Percentiles rank a stretch among this genome's conserved stretches.
These are phyloP conservation scores for Trichoderma afroharzianum DNA, from an alignment of 2,329 filamentous ascomycete genomes.

Conservation along the genomic window DNA sequence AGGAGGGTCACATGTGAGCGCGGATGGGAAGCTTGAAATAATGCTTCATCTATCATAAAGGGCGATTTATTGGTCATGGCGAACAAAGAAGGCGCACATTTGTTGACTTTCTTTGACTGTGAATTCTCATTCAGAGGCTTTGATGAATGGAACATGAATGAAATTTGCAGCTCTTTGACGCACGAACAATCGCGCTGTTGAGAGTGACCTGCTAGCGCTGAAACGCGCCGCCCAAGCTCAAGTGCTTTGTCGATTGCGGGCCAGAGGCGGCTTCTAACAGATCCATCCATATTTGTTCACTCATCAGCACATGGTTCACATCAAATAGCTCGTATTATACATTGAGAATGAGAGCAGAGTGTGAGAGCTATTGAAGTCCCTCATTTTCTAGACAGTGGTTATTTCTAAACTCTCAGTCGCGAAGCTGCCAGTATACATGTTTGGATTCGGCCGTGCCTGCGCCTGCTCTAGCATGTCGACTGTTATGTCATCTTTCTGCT, in stretches of 20 bases:
- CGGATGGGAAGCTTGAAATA: neutral
- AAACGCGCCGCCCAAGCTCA: neutral
- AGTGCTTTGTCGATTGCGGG: neutral
- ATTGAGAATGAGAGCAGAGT: neutral
- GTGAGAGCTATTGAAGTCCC: neutral
- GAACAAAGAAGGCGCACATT: neutral
- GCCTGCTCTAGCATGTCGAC: conserved; percentile 19
- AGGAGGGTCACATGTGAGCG: neutral
- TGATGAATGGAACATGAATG: neutral
- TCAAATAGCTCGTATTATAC: neutral
- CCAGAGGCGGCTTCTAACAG: neutral
- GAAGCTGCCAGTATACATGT: conserved; percentile 24
- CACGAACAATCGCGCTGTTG: neutral
- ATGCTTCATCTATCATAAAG: neutral
- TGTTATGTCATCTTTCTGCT: conserved; percentile 24
- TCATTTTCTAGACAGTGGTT: neutral
- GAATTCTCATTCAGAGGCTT: neutral
- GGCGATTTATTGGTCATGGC: neutral
- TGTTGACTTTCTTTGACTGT: neutral
- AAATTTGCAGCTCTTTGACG: neutral
- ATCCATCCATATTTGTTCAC: neutral
- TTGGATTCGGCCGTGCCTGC: conserved; percentile 20
- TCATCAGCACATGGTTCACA: neutral
- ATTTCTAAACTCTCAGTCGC: conserved; percentile 19
- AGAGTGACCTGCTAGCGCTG: neutral